Conservation (phyloP, 148 eudicot species). For the Camellia granthamiana region DNA sequence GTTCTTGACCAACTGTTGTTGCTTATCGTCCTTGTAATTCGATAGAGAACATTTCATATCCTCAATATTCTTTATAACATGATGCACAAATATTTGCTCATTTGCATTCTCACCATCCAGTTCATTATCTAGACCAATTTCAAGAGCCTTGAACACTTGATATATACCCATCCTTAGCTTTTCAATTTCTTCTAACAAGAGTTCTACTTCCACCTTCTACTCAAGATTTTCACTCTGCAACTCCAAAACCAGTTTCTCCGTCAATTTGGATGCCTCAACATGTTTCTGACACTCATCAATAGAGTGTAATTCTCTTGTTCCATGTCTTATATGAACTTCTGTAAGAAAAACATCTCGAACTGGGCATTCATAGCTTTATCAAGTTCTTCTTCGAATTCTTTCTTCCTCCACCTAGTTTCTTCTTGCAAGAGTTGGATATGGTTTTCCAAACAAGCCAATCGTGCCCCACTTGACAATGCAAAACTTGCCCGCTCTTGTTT, state of each 20-base stretch:
- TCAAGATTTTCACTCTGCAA: constrained; percentile 87
- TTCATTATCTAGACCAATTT: constrained; percentile 25
- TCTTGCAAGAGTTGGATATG: constrained; percentile 55
- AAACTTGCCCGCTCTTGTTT: constrained; percentile 55
- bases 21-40: too few relatives aligned
- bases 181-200: constrained; percentile 66
- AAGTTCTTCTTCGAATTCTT: constrained; percentile 81
- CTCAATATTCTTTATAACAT: too few relatives aligned
- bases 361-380: constrained; percentile 80
- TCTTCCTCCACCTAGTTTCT: constrained; percentile 61
- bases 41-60: too few relatives aligned
- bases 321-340: constrained; percentile 82
- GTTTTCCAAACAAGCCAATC: constrained; percentile 62
- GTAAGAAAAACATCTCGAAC: constrained; percentile 81
- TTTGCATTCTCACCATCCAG: too few relatives aligned
- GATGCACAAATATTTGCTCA: too few relatives aligned
- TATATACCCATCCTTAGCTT: constrained; percentile 64
- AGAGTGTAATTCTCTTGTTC: constrained; percentile 94
- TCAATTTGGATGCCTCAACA: constrained; percentile 60
- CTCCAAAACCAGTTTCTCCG: constrained; percentile 76
- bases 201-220: constrained; percentile 80
- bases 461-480: constrained; percentile 45
- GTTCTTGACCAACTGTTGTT: too few relatives aligned
- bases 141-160: constrained; percentile 62
- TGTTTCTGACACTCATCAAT: constrained; percentile 75